These are phyloP conservation scores for Penicillium janthinellum DNA, from an alignment of 2,329 filamentous ascomycete species.

Conservation along the genomic window DNA sequence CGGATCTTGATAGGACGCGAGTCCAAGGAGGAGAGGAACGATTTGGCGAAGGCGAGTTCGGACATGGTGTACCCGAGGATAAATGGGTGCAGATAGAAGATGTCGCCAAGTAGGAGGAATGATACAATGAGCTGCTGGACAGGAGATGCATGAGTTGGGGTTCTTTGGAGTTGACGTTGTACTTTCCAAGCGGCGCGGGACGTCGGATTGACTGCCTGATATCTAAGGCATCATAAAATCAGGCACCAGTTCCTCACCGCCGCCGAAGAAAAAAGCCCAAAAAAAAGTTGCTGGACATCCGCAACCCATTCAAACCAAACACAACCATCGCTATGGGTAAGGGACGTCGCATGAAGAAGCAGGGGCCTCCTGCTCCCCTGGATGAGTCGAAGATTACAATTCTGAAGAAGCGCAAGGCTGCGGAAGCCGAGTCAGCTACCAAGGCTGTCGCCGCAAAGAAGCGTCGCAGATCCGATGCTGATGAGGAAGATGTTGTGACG, in stretches of 20 bases:
- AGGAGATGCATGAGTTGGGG: background rate
- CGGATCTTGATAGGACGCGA: slow-evolving; percentile 76
- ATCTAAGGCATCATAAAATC: slow-evolving; percentile 9
- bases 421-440: slow-evolving; percentile 58
- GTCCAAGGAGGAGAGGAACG: slow-evolving; percentile 79
- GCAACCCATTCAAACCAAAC: slow-evolving; percentile 19
- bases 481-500: slow-evolving; percentile 43
- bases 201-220: slow-evolving; percentile 5
- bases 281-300: slow-evolving; percentile 30
- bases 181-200: background rate
- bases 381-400: slow-evolving; percentile 67
- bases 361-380: slow-evolving; percentile 80
- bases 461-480: slow-evolving; percentile 57
- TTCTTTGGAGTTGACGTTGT: background rate
- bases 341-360: slow-evolving; percentile 92
- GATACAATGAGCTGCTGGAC: background rate
- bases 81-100: no score
- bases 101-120: background rate
- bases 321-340: slow-evolving; percentile 69
- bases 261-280: slow-evolving; percentile 29
- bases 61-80: slow-evolving; percentile 57
- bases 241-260: slow-evolving; percentile 26
- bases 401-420: slow-evolving; percentile 80
- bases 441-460: slow-evolving; percentile 64
- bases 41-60: slow-evolving; percentile 82